These are phyloP conservation scores for Hymenoscyphus linearis DNA, from an alignment of 2,329 filamentous ascomycete species.

Conservation along the genomic window DNA sequence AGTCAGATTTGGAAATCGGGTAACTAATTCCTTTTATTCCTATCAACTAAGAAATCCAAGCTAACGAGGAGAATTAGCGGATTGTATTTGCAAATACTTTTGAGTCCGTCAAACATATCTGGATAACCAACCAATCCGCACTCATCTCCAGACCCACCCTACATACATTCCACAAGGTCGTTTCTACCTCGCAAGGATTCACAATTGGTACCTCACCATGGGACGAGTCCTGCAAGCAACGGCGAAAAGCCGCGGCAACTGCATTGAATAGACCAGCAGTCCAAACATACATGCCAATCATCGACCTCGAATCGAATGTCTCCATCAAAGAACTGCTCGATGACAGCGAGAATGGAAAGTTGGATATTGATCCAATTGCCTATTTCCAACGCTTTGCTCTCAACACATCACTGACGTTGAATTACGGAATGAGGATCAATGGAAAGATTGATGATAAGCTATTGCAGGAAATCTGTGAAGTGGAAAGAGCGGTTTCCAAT, in stretches of 20 bases:
- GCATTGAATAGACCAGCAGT: slow-evolving; percentile 72
- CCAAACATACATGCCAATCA: slow-evolving; percentile 75
- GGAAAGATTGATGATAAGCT: slow-evolving; percentile 63
- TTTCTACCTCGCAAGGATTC: slow-evolving; percentile 71
- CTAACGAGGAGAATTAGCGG: slow-evolving; percentile 37
- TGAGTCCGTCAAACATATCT: slow-evolving; percentile 66
- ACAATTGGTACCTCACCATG: slow-evolving; percentile 81
- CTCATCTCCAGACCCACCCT: slow-evolving; percentile 73
- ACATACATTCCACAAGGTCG: slow-evolving; percentile 76
- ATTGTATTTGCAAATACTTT: slow-evolving; percentile 77
- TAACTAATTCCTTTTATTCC: slow-evolving; percentile 29
- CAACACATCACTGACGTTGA: slow-evolving; percentile 71
- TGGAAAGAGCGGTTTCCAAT: slow-evolving; percentile 71
- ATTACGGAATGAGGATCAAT: slow-evolving; percentile 72
- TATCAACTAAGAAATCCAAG: background rate
- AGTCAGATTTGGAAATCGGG: slow-evolving; percentile 62
- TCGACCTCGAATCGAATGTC: slow-evolving; percentile 68
- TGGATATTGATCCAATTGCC: slow-evolving; percentile 64
- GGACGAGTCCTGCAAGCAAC: slow-evolving; percentile 73
- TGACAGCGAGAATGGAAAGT: slow-evolving; percentile 55
- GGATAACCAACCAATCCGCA: slow-evolving; percentile 73
- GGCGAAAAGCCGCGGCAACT: slow-evolving; percentile 73
- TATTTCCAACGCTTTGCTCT: slow-evolving; percentile 74
- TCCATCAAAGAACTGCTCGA: slow-evolving; percentile 67
- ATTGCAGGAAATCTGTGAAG: slow-evolving; percentile 67